A percentile compares a stretch with the other conserved stretches of the same genome.
Conservation (phyloP, 75 land plant genomes). For the Pinus tabuliformis region DNA sequence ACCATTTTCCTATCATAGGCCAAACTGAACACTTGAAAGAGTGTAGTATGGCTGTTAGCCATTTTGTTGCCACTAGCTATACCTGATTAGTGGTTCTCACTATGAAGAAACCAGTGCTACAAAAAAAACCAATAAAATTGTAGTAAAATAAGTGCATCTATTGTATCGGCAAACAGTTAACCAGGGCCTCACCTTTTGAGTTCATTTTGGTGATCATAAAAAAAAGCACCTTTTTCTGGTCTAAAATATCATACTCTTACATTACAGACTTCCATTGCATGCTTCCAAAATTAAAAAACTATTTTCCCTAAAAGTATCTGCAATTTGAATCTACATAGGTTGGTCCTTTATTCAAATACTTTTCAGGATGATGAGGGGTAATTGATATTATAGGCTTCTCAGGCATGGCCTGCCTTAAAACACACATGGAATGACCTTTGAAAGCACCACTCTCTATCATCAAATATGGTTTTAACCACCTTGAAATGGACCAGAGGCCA, state of each 20-base stretch:
- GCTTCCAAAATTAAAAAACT: slow-evolving; percentile 80
- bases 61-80: neutral
- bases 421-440: slow-evolving; percentile 93
- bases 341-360: slow-evolving; percentile 71
- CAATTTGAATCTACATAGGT: slow-evolving; percentile 84
- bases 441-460: slow-evolving; percentile 93
- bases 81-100: neutral
- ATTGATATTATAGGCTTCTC: slow-evolving; percentile 58
- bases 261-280: slow-evolving; percentile 59
- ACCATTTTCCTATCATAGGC: too few species aligned
- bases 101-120: too few species aligned
- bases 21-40: neutral
- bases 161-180: neutral
- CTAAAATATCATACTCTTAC: slow-evolving; percentile 59
- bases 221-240: slow-evolving; percentile 68
- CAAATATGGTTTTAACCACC: slow-evolving; percentile 70
- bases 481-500: slow-evolving; percentile 84
- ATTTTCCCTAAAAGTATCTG: slow-evolving; percentile 70
- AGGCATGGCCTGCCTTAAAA: slow-evolving; percentile 76
- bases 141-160: too few species aligned
- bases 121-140: too few species aligned
- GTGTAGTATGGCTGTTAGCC: neutral
- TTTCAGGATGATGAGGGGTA: slow-evolving; percentile 78
- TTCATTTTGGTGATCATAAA: slow-evolving; percentile 43
- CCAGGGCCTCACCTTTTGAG: slow-evolving; percentile 13